Conservation (phyloP, 495 filamentous ascomycete species). For the Aspergillus sclerotiicarbonarius region DNA sequence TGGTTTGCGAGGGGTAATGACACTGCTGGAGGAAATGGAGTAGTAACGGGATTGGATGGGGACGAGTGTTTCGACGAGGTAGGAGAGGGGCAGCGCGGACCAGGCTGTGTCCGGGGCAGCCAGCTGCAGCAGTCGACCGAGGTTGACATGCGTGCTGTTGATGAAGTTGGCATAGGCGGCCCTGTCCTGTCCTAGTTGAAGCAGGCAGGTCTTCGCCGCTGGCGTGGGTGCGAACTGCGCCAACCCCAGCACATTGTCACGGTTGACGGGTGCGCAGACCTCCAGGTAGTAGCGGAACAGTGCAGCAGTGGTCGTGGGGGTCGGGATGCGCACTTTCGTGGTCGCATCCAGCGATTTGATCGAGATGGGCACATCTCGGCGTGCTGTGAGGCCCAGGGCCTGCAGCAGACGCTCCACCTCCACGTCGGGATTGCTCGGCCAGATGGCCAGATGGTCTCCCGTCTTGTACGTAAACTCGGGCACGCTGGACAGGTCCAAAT, state of each 20-base stretch:
- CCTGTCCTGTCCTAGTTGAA: conserved; percentile 33
- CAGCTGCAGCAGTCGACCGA: conserved; percentile 39
- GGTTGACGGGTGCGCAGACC: conserved; percentile 46
- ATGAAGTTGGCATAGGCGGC: conserved; percentile 32
- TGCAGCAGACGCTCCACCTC: conserved; percentile 40
- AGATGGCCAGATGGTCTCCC: conserved; percentile 74
- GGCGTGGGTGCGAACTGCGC: conserved; percentile 44
- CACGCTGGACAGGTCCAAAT: conserved; percentile 40
- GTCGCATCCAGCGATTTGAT: conserved; percentile 34
- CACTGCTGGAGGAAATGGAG: conserved; percentile 52
- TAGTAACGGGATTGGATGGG: conserved; percentile 50
- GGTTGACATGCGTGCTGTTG: conserved; percentile 34
- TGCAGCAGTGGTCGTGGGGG: conserved; percentile 39
- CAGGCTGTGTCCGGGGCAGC: conserved; percentile 29
- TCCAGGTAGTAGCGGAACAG: conserved; percentile 51
- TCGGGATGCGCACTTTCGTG: conserved; percentile 39
- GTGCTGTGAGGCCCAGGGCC: conserved; percentile 31
- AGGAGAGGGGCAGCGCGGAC: conserved; percentile 41
- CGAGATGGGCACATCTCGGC: conserved; percentile 26
- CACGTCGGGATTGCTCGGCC: conserved; percentile 64
- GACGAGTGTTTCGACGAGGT: conserved; percentile 44
- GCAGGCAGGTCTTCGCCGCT: conserved; percentile 34
- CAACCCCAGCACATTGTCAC: conserved; percentile 40
- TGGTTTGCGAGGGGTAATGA: conserved; percentile 40
- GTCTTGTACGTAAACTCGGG: conserved; percentile 62